Evolutionary conservation across 1,284 basidiomycete genomes (phyloP), one percentile per base, ranked within the genome.

Genomic region (Ustilago hordei): DNA sequence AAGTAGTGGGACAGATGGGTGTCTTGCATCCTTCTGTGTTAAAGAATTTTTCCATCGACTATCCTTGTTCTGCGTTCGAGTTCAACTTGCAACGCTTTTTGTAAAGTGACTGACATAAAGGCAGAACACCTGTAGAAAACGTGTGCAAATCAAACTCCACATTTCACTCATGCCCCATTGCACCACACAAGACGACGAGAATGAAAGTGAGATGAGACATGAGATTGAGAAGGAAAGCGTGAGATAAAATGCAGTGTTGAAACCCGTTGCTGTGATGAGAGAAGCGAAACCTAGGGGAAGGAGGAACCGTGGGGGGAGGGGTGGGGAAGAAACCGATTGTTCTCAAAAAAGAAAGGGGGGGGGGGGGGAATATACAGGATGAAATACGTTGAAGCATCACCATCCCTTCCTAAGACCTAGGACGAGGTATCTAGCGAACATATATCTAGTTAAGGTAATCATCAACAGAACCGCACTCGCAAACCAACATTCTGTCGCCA

Each of bases 21-120:
- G 82, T 84, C 0, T 50, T 85, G 13, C 84, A 85, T 59, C 84
- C 84, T 9, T 67, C 80, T 8, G 84, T 85, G 47, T 60, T 85
- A 15, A 56, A 63, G 4, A 78, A 77, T 57, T 85, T 83, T 54
- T 63, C 69, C 41, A 76, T 99, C 78, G 90, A 91, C 55, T 95
- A 93, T 87, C 97, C 96, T n/a, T 98, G 95, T 87, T 97, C 95
- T 17, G 92, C 92, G 11, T 88, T 99, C 69, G 97, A 99, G 89
- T 94, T 99, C 86, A 92, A 92, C 56, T 89, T 99, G 56, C 94
- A 97, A 87, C 92, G 92, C 15, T 95, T 99, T 89, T 91, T 94
- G 88, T 95, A 93, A 53, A 31, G n/a, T 17, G 34, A 36, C 34
- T 0, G 17, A 9, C 5, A 13, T 5, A 15, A 13, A 17, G 11